Evolutionary conservation across 768 basidiomycete species (phyloP), one percentile per base, ranked within the genome.

Genomic region (Nidula microcarpa): DNA sequence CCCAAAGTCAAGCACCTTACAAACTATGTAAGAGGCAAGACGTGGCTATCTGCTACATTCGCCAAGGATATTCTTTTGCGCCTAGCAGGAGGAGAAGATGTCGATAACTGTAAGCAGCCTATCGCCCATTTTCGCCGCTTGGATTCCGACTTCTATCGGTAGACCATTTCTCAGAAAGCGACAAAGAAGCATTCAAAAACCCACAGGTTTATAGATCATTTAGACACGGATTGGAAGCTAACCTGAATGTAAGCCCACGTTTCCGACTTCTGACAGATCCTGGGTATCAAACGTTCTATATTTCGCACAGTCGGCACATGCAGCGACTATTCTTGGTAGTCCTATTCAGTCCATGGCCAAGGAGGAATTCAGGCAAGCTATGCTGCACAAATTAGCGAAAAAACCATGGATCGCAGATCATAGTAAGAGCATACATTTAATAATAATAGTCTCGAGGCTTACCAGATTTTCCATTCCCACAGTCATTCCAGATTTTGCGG

Each of bases 361-460:
- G 8, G 63, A 55, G 11, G 65, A 63, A 2, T 78, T 83, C 60
- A 67, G 62, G 32, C 68, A 69, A 39, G 65, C 71, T 37, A 85
- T 86, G 81, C 47, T 68, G 47, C 61, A 74, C 54, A 77, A 76
- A 53, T 66, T 87, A 13, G 73, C 70, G 10, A 78, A 78, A 62
- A 84, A 79, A 59, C 82, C 83, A 1, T 77, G 77, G 74, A 86
- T 87, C 56, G 78, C 80, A 7, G 79, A 85, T 41, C 68, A 81
- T 46, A 55, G 82, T 83, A 51, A 47, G 74, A 16, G 16, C 16
- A 41, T 17, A 13, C 2, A 48, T 30, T 14, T 48, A 7, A 11
- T 33, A 9, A 4, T 36, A 39, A 39, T 6, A 5, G 33, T 14
- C 16, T 39, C 5, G 41, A 51, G 16, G n/a, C 13, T 16, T 50